Evolutionary conservation across 2,329 filamentous ascomycete species (phyloP).

Genomic region (Fusarium multiceps): DNA sequence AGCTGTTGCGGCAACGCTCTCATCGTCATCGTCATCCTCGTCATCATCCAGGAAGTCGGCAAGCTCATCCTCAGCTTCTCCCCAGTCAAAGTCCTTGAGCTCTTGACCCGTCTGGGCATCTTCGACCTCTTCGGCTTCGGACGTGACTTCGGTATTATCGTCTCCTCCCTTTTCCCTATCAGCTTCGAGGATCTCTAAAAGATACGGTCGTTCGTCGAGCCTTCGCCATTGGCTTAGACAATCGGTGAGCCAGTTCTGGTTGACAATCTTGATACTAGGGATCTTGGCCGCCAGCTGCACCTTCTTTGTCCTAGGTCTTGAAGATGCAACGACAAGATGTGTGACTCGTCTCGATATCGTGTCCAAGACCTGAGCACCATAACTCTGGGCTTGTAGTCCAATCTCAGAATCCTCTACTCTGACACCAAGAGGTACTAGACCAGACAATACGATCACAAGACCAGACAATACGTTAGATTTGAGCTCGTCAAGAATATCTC

Average conservation of each 20-base stretch:
- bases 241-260: constrained; percentile 87
- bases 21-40: constrained; percentile 60
- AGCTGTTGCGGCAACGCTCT: constrained; percentile 37
- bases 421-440: constrained; percentile 84
- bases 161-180: constrained; percentile 62
- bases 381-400: constrained; percentile 85
- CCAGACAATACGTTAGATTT: constrained; percentile 81
- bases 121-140: constrained; percentile 47
- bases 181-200: constrained; percentile 78
- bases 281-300: constrained; percentile 86
- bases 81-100: constrained; percentile 70
- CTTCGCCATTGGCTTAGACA: constrained; percentile 86
- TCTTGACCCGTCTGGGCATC: constrained; percentile 54
- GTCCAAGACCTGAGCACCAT: constrained; percentile 75
- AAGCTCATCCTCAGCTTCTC: constrained; percentile 75
- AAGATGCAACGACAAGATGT: constrained; percentile 77
- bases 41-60: constrained; percentile 75
- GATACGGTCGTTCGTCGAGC: constrained; percentile 81
- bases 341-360: constrained; percentile 73
- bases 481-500: constrained; percentile 82
- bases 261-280: constrained; percentile 88
- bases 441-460: constrained; percentile 86
- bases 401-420: constrained; percentile 86
- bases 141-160: constrained; percentile 48
- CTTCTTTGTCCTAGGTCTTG: constrained; percentile 85